A percentile compares a stretch with the other conserved stretches of the same genome.
Evolutionary conservation across 2,329 filamentous ascomycete genomes (phyloP).

Genomic region (Botrytis elliptica): DNA sequence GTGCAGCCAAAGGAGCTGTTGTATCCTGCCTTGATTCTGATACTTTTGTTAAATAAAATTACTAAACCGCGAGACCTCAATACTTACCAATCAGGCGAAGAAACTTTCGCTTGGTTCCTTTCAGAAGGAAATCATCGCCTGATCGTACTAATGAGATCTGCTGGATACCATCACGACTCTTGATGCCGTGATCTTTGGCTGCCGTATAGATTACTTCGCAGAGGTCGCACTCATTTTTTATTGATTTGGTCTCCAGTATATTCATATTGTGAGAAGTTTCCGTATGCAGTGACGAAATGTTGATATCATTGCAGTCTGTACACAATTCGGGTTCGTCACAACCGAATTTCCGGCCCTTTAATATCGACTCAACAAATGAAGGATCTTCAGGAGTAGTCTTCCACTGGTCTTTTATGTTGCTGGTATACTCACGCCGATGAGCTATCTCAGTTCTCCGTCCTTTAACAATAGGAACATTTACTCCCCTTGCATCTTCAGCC

Average conservation of each 20-base stretch:
- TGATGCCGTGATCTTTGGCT: neutral
- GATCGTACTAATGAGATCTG: neutral
- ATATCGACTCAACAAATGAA: neutral
- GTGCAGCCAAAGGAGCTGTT: neutral
- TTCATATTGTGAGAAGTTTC: neutral
- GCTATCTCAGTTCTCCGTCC: neutral
- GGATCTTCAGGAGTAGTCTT: neutral
- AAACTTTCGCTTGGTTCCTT: neutral
- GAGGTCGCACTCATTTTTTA: neutral
- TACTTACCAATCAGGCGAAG: slow-evolving; percentile 1
- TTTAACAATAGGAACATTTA: rapidly evolving
- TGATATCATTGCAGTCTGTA: neutral
- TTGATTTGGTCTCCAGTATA: neutral
- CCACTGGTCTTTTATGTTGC: neutral
- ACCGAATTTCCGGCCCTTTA: neutral
- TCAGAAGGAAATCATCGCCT: neutral
- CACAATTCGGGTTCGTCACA: neutral
- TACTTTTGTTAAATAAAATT: neutral
- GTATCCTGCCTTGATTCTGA: neutral
- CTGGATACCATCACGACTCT: neutral
- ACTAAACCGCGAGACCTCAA: neutral
- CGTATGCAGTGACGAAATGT: neutral
- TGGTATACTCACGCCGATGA: neutral
- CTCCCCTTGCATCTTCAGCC: neutral
- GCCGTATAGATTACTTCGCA: neutral